phyloP scores from a whole-genome alignment of 2,329 filamentous ascomycete species.

The Calonectria naviculata region DNA sequence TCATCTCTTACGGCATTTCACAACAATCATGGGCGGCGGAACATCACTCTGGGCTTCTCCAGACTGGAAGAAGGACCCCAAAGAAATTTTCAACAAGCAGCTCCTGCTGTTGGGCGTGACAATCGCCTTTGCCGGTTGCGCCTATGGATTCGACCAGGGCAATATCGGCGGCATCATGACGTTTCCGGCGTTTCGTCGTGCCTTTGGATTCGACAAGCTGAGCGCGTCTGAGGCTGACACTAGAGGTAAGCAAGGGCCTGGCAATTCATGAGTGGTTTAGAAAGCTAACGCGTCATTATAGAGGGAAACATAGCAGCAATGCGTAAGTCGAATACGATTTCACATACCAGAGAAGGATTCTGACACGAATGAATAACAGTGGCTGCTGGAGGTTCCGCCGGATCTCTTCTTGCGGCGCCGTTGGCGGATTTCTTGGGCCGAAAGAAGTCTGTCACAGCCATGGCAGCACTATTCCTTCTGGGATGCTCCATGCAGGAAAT shows the following conservation, averaged over 20 bases:
- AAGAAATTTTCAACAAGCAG: conserved; percentile 14
- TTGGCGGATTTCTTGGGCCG: conserved; percentile 19
- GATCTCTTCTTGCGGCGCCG: conserved; percentile 10
- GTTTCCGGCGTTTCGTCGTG: conserved; percentile 11
- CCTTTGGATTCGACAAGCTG: conserved; percentile 16
- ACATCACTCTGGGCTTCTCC: conserved; percentile 22
- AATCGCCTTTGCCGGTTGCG: conserved; percentile 9
- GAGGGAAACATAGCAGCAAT: conserved; percentile 22
- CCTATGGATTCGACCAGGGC: conserved; percentile 19
- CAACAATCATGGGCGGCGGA: conserved; percentile 11
- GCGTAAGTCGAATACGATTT: not conserved
- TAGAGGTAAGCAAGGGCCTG: not conserved
- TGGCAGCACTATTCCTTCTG: conserved; percentile 11
- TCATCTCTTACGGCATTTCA: not conserved
- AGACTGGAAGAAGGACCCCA: conserved; percentile 22
- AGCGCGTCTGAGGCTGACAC: not conserved
- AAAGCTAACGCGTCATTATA: not conserved
- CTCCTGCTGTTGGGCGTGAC: conserved; percentile 6
- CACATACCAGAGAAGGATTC: not conserved
- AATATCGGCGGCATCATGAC: conserved; percentile 21
- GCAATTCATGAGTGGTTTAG: not conserved
- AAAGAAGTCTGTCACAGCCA: conserved; percentile 11
- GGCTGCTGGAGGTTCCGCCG: conserved; percentile 18
- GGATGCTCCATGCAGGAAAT: conserved; percentile 18
- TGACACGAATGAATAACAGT: not conserved